Evolutionary conservation across 2,329 filamentous ascomycete species (phyloP).

Genomic region (Phialophora verrucosa): DNA sequence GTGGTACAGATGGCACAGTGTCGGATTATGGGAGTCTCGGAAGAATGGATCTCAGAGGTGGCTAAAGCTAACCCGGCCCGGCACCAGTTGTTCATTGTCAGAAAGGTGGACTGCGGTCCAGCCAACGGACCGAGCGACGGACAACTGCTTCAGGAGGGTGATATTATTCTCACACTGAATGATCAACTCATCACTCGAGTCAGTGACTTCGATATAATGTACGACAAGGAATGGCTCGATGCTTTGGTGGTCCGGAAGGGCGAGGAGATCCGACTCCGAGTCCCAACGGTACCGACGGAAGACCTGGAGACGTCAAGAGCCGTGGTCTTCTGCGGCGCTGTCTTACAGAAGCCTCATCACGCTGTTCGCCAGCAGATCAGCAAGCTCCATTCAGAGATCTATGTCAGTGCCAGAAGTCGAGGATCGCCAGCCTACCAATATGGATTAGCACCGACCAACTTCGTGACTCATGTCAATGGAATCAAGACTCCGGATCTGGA

Average conservation of each 20-base stretch:
- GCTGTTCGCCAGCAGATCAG: constrained; percentile 97
- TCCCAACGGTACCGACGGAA: constrained; percentile 85
- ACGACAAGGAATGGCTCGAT: constrained; percentile 80
- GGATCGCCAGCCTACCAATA: constrained; percentile 88
- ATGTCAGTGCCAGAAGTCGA: constrained; percentile 84
- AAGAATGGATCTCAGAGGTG: constrained; percentile 93
- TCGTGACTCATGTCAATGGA: constrained; percentile 95
- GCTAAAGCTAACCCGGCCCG: constrained; percentile 85
- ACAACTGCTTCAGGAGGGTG: constrained; percentile 79
- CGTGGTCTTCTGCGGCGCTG: constrained; percentile 92
- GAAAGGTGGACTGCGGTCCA: constrained; percentile 76
- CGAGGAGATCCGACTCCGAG: constrained; percentile 74
- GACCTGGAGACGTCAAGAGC: constrained; percentile 92
- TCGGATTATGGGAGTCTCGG: constrained; percentile 93
- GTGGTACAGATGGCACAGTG: constrained; percentile 97
- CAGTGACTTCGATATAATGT: constrained; percentile 94
- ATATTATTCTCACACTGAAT: constrained; percentile 90
- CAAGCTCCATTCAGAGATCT: constrained; percentile 94
- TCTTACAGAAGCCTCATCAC: constrained; percentile 91
- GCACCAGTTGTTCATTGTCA: constrained; percentile 98
- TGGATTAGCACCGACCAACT: constrained; percentile 92
- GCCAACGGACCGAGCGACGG: constrained; percentile 46
- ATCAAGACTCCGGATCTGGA: constrained; percentile 81
- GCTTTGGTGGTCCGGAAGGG: constrained; percentile 86
- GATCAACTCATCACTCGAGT: constrained; percentile 91